Evolutionary conservation across 148 eudicot genomes (phyloP), one percentile per base, ranked within the genome.

Genomic region (Suaeda aralocaspica): DNA sequence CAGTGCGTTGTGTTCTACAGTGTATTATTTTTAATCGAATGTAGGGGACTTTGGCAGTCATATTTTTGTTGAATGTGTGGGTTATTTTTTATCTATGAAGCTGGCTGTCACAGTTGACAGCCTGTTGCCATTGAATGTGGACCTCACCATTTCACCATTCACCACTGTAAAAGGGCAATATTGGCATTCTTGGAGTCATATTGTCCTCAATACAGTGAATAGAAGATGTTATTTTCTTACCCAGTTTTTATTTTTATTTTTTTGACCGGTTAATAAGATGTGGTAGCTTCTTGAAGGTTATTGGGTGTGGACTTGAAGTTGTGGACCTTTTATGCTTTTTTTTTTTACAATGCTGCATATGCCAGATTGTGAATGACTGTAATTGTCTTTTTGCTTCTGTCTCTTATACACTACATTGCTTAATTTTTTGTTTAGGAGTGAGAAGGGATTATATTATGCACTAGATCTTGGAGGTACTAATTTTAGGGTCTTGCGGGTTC

Each of bases 401-500:
- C 11, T 45, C 21, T 65, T 55, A 19, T 60, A 60, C 69, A 61
- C 72, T 58, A 28, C 62, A 68, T 33, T 69, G 67, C 56, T 55
- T 73, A 25, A 19, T 61, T 65, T 76, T 70, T 76, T 36, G 66
- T 72, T 46, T 84, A 94, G 98, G 96, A 81, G 74, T 75, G 97
- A 89, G 74, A 83, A 84, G 76, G 98, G 97, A 64, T 81, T 82
- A 61, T 94, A 85, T 81, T 94, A 94, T 59, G 92, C 96, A 6
- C 79, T 94, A 72, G 79, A 91, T 79, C 88, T 94, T 65, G 97
- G 96, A 68, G 98, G 96, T 66, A 87, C 97, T 28, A 82, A 94
- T 78, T 91, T 89, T 73, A 85, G 98, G 82, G 88, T 94, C 52
- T 75, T 87, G 73, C 78, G 91, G 55, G 91, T 94, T 81, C 89